Conservation (phyloP, 2,329 filamentous ascomycete genomes). For the Amylocarpus encephaloides region DNA sequence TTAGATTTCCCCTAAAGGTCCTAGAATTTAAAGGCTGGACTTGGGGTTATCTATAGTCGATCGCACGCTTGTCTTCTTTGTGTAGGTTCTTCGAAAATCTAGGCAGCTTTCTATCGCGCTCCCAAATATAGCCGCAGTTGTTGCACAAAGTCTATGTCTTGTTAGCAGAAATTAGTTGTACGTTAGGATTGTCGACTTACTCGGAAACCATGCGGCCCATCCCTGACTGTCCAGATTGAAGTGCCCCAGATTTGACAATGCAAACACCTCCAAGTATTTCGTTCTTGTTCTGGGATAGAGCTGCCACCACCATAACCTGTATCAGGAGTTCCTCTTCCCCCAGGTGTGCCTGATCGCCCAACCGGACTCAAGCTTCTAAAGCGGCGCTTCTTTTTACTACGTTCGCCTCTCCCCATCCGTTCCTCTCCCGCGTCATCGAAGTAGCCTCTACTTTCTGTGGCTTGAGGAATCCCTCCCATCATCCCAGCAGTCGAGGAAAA, state of each 20-base stretch:
- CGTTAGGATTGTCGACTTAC: conserved; percentile 45
- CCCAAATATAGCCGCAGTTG: conserved; percentile 86
- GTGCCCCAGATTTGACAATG: conserved; percentile 87
- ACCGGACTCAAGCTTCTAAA: conserved; percentile 83
- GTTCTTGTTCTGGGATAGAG: conserved; percentile 69
- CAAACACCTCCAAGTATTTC: conserved; percentile 75
- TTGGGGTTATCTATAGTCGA: conserved; percentile 28
- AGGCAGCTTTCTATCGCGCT: conserved; percentile 78
- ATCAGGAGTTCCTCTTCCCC: conserved; percentile 74
- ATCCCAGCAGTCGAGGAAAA: conserved; percentile 85
- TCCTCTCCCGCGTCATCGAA: conserved; percentile 57
- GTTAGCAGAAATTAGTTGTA: conserved; percentile 21
- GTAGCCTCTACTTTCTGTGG: conserved; percentile 37
- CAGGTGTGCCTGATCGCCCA: conserved; percentile 60
- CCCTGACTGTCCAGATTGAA: conserved; percentile 89
- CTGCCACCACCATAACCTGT: conserved; percentile 54
- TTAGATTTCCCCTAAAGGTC: too few relatives aligned
- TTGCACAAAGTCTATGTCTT: conserved; percentile 66
- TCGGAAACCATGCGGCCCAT: conserved; percentile 78
- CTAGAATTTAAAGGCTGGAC: background rate
- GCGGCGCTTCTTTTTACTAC: conserved; percentile 90
- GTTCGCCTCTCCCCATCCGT: conserved; percentile 82
- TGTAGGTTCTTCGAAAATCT: conserved; percentile 70
- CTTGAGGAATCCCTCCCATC: conserved; percentile 64
- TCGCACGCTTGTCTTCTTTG: conserved; percentile 26